Percentiles rank a stretch among this genome's conserved stretches.
Conservation (phyloP, 2,329 filamentous ascomycete species). For the Boeremia lycopersici region DNA sequence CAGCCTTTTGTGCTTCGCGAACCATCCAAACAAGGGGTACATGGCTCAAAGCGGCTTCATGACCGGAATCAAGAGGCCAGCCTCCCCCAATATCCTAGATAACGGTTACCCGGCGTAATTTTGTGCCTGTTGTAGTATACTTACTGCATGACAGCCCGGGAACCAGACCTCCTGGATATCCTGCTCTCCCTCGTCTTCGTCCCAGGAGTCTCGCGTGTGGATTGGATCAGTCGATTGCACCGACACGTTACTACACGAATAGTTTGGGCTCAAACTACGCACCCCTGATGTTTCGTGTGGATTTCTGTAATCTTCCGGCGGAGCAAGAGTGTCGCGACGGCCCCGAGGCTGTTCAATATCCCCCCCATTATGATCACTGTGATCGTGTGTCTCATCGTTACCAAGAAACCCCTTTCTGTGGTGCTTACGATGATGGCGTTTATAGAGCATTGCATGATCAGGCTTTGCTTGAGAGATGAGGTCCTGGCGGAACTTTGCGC, state of each 20-base stretch:
- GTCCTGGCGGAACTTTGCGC: constrained; percentile 75
- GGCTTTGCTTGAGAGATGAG: constrained; percentile 60
- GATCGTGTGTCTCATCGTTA: constrained; percentile 18
- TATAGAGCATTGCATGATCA: constrained; percentile 34
- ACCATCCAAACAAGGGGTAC: constrained; percentile 75
- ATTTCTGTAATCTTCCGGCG: constrained; percentile 40
- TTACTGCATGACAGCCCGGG: constrained; percentile 71
- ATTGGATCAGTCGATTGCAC: constrained; percentile 39
- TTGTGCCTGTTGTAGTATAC: constrained; percentile 5
- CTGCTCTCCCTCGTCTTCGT: constrained; percentile 59
- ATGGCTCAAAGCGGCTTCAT: constrained; percentile 66
- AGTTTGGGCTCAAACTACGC: constrained; percentile 39
- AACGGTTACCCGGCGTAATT: not conserved
- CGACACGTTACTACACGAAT: constrained; percentile 36
- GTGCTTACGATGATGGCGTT: constrained; percentile 32
- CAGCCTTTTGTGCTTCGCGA: constrained; percentile 66
- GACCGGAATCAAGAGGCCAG: constrained; percentile 65
- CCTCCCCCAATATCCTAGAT: constrained; percentile 74
- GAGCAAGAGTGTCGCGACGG: constrained; percentile 33
- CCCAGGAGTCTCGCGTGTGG: constrained; percentile 28
- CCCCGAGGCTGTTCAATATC: constrained; percentile 19
- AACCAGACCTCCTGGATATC: constrained; percentile 85
- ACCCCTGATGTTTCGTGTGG: constrained; percentile 44
- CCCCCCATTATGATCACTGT: constrained; percentile 17
- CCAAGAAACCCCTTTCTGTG: constrained; percentile 20